A percentile compares a stretch with the other conserved stretches of the same genome.
Evolutionary conservation across 2,329 filamentous ascomycete genomes (phyloP).

Genomic region (Bipolaris sorokiniana): DNA sequence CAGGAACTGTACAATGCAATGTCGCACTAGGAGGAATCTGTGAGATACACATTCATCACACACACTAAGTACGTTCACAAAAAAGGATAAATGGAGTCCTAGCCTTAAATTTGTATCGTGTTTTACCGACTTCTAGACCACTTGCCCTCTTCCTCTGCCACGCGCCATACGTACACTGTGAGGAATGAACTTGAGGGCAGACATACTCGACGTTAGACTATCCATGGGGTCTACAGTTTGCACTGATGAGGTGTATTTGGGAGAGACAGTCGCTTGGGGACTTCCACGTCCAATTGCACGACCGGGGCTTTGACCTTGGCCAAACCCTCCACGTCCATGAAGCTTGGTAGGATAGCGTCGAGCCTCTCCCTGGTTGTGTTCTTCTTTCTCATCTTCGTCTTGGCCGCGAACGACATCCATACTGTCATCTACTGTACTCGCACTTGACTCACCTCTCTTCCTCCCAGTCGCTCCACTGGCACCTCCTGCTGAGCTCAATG

Average conservation of each 20-base stretch:
- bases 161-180: conserved; percentile 40
- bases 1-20: conserved; percentile 10
- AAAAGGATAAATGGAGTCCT: not conserved
- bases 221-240: conserved; percentile 63
- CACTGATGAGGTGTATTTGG: conserved; percentile 5
- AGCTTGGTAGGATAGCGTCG: conserved; percentile 31
- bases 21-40: not conserved
- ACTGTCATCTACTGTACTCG: conserved; percentile 24
- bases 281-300: conserved; percentile 18
- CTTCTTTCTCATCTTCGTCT: conserved; percentile 13
- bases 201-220: conserved; percentile 70
- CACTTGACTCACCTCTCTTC: conserved; percentile 27
- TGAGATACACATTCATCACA: not conserved
- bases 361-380: conserved; percentile 16
- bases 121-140: not conserved
- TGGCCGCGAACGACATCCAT: conserved; percentile 35
- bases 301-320: conserved; percentile 26
- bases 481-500: conserved; percentile 24
- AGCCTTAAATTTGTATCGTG: not conserved
- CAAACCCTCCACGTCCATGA: conserved; percentile 42
- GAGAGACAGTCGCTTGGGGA: not conserved
- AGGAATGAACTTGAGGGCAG: conserved; percentile 73
- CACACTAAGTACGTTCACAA: not conserved
- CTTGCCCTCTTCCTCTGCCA: conserved; percentile 26
- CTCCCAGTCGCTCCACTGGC: conserved; percentile 12